Base-by-base conservation (phyloP, 2,329 filamentous ascomycete species). In the Aspergillus tamarii region DNA sequence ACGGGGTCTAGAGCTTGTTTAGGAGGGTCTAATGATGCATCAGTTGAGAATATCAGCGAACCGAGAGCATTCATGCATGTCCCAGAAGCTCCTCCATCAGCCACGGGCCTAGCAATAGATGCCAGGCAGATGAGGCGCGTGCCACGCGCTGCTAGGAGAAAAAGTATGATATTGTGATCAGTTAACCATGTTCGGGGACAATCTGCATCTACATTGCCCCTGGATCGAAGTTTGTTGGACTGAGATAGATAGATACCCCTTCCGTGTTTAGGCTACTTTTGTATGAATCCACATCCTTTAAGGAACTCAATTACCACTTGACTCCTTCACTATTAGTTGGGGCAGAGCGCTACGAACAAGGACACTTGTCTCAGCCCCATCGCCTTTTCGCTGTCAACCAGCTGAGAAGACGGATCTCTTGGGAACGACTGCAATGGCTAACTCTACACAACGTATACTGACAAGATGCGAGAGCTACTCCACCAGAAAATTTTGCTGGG, bases 91-190 rank as follows among this genome's bases (percentile, higher is more conserved):
- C 45, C 57, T 32, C 52, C 55, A 9, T 21, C 39, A 28, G 23
- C 28, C 64, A 71, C 28, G n/a, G 52, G 32, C 30, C 54, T 52
- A 46, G 50, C 60, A 55, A 64, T 64, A n/a, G 66, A 67, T 57
- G 54, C 59, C n/a, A 64, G 53, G 41, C 64, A 65, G 59, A 52
- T 57, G 30, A 72, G 64, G 54, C 73, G 75, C n/a, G 70, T 71
- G 12, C 73, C 77, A 50, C 73, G 77, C n/a, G 69, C 71, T 23
- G 70, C 74, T 34, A 72, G 78, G 59, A 73, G 78, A 65, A 76
- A 71, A 64, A 81, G 78, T 62, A 81, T 79, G 77, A 77, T 80
- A 74, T 64, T 80, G 54, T 80, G 57, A 71, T 48, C 32, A 21
- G 19, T 46, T 43, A 32, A 53, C 16, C 16, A 23, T 32, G 21